These are phyloP conservation scores for Lipomyces oligophaga DNA, from an alignment of 805 yeast species.

Conservation along the genomic window DNA sequence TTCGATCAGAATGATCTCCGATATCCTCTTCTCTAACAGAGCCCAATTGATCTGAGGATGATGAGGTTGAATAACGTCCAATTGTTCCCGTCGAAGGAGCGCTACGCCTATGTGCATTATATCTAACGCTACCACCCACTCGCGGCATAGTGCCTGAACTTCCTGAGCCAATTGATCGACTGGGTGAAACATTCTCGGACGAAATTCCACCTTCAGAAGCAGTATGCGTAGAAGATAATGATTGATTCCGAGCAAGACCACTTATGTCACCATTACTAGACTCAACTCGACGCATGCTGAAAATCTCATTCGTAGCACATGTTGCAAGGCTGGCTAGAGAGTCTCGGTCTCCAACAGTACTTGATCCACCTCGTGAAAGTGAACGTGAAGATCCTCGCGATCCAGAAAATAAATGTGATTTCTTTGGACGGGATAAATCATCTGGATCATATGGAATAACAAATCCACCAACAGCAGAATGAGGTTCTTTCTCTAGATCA, in stretches of 20 bases:
- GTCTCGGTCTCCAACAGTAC: conserved; percentile 20
- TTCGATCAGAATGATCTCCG: conserved; percentile 11
- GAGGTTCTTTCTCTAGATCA: conserved; percentile 23
- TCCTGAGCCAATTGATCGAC: neutral
- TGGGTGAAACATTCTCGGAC: neutral
- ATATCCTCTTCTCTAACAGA: conserved; percentile 26
- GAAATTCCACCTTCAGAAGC: neutral
- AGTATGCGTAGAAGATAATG: neutral
- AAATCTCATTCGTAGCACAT: conserved; percentile 32
- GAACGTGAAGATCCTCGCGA: conserved; percentile 6
- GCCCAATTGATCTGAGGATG: conserved; percentile 6
- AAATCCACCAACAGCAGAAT: conserved; percentile 16
- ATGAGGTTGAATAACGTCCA: conserved; percentile 22
- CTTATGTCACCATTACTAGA: conserved; percentile 19
- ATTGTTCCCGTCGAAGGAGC: conserved; percentile 16
- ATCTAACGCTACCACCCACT: too few relatives aligned
- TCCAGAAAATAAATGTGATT: conserved; percentile 21
- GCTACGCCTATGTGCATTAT: conserved; percentile 4
- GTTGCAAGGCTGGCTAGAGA: conserved; percentile 32
- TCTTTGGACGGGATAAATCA: conserved; percentile 23
- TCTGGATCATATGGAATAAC: conserved; percentile 26
- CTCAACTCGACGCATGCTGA: conserved; percentile 30
- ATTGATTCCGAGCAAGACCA: conserved; percentile 13
- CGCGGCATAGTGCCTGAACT: too few relatives aligned
- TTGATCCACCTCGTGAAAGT: neutral